Base-by-base conservation (phyloP, 2,329 filamentous ascomycete genomes). In the Penicillium concentricum region DNA sequence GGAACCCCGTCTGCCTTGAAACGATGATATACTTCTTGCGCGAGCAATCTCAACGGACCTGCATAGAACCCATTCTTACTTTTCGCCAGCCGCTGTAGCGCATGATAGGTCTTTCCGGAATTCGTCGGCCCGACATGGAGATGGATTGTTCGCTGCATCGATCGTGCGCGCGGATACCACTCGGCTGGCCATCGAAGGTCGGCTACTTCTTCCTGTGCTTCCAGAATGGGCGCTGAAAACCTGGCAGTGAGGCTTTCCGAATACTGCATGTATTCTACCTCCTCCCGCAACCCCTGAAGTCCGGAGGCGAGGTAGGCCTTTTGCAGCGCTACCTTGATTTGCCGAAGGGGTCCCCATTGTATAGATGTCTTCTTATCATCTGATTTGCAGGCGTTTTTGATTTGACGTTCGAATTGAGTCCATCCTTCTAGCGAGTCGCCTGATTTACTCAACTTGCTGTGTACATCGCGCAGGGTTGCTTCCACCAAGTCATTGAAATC, bases 61-160 rank as follows among this genome's bases (percentile, higher is more conserved):
- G 93, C 91, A 71, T 97, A 99, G 48, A 96, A 87, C 38, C 94
- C 94, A 9, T 81, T 82, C 30, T 87, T 82, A 2, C 88, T 87
- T 48, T 84, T 80, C 71, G 97, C 91, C 12, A 99, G 81, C 13
- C 89, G 86, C 75, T 96, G 88, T 61, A 99, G 78, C 0, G 94
- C 95, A 70, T 92, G 89, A 71, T 97, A 99, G 0, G 95, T 99
- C 80, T 99, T 99, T 56, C 94, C 94, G 0, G 94, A 97, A 74
- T 99, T 99, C 2, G 94, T 99, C 1, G 94, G 94, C 0, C 94
- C 94, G 48, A 99, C 92, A 67, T 99, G 94, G 20, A 99, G 79
- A 76, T 97, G 91, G 39, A 99, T 83, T 0, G 86, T 93, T 43
- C 94, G 83, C 68, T 92, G 90, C 66, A 94, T 80, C 44, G 85